Evolutionary conservation across 2,329 filamentous ascomycete genomes (phyloP).

Genomic region (Curvularia verruculosa): DNA sequence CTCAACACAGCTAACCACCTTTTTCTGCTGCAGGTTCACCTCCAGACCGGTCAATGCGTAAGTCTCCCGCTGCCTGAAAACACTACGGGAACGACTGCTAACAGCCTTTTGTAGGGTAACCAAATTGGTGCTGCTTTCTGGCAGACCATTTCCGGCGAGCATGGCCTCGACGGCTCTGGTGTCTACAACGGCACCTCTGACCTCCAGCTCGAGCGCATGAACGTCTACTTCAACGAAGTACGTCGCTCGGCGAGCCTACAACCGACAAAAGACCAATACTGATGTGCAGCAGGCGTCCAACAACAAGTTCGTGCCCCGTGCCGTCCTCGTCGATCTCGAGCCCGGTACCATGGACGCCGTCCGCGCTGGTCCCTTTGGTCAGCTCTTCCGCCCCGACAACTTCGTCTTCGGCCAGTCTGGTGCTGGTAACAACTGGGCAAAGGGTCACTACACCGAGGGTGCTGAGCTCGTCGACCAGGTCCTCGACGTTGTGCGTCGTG

Average conservation of each 20-base stretch:
- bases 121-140: slow-evolving; percentile 99
- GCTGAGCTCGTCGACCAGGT: slow-evolving; percentile 98
- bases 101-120: slow-evolving; percentile 77
- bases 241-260: slow-evolving; percentile 32
- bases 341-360: slow-evolving; percentile 99
- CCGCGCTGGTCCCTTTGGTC: slow-evolving; percentile 95
- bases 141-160: slow-evolving; percentile 70
- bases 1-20: slow-evolving; percentile 61
- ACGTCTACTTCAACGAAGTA: slow-evolving; percentile 98
- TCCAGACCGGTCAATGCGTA: slow-evolving; percentile 99
- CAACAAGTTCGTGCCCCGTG: slow-evolving; percentile 99
- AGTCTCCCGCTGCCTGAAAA: slow-evolving; percentile 49
- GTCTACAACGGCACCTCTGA: slow-evolving; percentile 98
- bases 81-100: slow-evolving; percentile 28
- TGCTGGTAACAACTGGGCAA: slow-evolving; percentile 99
- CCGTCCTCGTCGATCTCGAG: slow-evolving; percentile 98
- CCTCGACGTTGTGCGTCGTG: slow-evolving; percentile 96
- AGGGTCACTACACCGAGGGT: slow-evolving; percentile 99
- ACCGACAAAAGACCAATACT: slow-evolving; percentile 24
- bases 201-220: slow-evolving; percentile 99
- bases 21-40: slow-evolving; percentile 80
- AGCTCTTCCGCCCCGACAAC: slow-evolving; percentile 99
- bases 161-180: slow-evolving; percentile 96
- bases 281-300: slow-evolving; percentile 72
- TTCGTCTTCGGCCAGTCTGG: slow-evolving; percentile 99